These are phyloP conservation scores for Excoecaria cochinchinensis DNA, from an alignment of 345 rosid genomes.

Conservation along the genomic window DNA sequence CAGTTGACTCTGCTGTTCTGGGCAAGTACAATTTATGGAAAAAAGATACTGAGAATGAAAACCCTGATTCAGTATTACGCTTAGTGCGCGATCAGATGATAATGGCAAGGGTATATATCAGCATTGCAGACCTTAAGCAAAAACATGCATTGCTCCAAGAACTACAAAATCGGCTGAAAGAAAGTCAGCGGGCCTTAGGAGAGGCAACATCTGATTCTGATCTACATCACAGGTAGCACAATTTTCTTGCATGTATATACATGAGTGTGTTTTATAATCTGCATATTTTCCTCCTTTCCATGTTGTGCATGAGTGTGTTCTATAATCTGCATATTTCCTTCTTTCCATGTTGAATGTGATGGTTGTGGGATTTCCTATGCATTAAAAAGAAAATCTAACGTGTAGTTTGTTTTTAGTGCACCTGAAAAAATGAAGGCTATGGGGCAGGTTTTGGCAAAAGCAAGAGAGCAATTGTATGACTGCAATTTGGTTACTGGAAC, in stretches of 20 bases:
- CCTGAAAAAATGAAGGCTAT: constrained; percentile 77
- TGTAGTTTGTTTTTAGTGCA: constrained; percentile 47
- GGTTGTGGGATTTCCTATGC: constrained; percentile 9
- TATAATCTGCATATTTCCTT: constrained; percentile 1
- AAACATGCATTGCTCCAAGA: constrained; percentile 66
- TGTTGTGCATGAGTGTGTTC: constrained; percentile 2
- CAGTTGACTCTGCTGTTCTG: constrained; percentile 90
- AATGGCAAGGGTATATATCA: constrained; percentile 85
- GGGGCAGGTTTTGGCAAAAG: constrained; percentile 88
- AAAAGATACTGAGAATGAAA: constrained; percentile 85
- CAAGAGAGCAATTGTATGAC: constrained; percentile 78
- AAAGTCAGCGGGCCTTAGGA: constrained; percentile 75
- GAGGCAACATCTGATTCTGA: constrained; percentile 82
- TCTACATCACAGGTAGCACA: constrained; percentile 65
- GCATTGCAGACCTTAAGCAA: constrained; percentile 79
- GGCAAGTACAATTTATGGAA: constrained; percentile 98
- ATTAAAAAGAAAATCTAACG: constrained; percentile 8
- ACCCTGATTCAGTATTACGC: constrained; percentile 80
- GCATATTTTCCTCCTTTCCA: neutral
- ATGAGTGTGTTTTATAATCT: constrained; percentile 6
- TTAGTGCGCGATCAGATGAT: constrained; percentile 92
- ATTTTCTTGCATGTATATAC: neutral
- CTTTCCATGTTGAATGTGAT: constrained; percentile 6
- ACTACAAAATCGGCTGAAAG: constrained; percentile 74
- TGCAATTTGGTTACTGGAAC: constrained; percentile 93